Percentiles rank a stretch among this genome's conserved stretches.
Conservation (phyloP, 2,329 filamentous ascomycete genomes). For the Dryadomyces quercus-mongolicae region DNA sequence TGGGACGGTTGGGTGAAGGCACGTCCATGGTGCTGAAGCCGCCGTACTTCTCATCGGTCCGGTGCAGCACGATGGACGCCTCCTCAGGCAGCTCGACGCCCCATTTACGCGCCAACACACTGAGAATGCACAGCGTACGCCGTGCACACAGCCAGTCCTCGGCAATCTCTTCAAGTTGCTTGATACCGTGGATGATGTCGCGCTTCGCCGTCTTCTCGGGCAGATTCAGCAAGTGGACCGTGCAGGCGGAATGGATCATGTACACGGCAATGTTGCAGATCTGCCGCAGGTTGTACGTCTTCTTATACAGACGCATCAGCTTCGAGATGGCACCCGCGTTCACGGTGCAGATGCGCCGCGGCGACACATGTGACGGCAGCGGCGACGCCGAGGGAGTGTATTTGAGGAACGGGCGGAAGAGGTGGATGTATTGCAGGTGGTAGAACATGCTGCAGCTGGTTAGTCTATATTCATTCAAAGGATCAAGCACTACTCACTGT, state of each 20-base stretch:
- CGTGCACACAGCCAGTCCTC: slow-evolving; percentile 89
- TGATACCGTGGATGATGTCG: slow-evolving; percentile 82
- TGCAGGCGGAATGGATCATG: slow-evolving; percentile 87
- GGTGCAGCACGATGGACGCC: slow-evolving; percentile 60
- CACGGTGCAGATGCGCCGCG: slow-evolving; percentile 79
- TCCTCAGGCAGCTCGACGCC: slow-evolving; percentile 77
- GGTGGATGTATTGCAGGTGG: slow-evolving; percentile 77
- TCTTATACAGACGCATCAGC: slow-evolving; percentile 87
- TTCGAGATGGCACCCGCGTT: slow-evolving; percentile 86
- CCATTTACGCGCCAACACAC: slow-evolving; percentile 80
- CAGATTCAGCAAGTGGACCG: slow-evolving; percentile 84
- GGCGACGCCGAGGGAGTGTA: slow-evolving; percentile 74
- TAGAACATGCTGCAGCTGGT: slow-evolving; percentile 82
- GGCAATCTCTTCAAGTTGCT: slow-evolving; percentile 88
- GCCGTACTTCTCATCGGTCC: slow-evolving; percentile 71
- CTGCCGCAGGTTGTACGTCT: slow-evolving; percentile 78
- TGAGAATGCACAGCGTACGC: slow-evolving; percentile 73
- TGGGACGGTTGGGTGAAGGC: slow-evolving; percentile 33
- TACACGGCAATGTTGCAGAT: slow-evolving; percentile 97
- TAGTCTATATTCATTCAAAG: too few species aligned
- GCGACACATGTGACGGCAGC: slow-evolving; percentile 76
- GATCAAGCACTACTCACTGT: slow-evolving; percentile 72
- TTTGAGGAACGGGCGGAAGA: slow-evolving; percentile 90
- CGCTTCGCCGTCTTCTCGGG: slow-evolving; percentile 83
- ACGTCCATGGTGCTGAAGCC: slow-evolving; percentile 52